These are phyloP conservation scores for Aotearoamyces nothofagi DNA, from an alignment of 2,329 filamentous ascomycete genomes.

Conservation along the genomic window DNA sequence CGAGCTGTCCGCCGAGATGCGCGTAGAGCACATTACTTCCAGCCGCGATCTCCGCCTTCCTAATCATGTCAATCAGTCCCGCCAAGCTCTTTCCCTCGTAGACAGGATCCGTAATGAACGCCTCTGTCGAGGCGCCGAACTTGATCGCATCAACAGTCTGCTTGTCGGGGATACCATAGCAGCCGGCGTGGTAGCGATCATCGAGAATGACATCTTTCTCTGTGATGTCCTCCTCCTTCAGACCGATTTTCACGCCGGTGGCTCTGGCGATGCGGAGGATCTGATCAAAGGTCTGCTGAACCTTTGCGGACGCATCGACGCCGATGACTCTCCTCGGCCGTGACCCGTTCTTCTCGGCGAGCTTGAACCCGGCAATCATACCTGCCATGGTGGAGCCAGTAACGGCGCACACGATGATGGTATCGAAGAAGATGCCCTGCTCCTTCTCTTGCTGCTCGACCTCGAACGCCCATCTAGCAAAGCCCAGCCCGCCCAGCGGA, in stretches of 20 bases:
- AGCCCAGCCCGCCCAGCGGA: constrained; percentile 53
- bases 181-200: constrained; percentile 48
- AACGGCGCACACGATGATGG: constrained; percentile 53
- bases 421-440: constrained; percentile 50
- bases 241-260: constrained; percentile 47
- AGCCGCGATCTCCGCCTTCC: constrained; percentile 37
- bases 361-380: constrained; percentile 59
- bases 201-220: constrained; percentile 48
- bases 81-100: constrained; percentile 65
- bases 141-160: constrained; percentile 52
- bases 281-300: constrained; percentile 46
- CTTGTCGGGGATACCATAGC: constrained; percentile 52
- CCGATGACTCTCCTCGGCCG: constrained; percentile 42
- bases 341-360: constrained; percentile 33
- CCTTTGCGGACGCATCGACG: constrained; percentile 48
- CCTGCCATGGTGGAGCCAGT: constrained; percentile 58
- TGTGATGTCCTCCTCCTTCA: constrained; percentile 41
- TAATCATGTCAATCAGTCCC: constrained; percentile 54
- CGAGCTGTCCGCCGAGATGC: constrained; percentile 55
- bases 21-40: constrained; percentile 56
- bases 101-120: constrained; percentile 60
- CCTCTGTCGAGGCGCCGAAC: constrained; percentile 53
- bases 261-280: constrained; percentile 49
- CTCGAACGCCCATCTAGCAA: constrained; percentile 57
- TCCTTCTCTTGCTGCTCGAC: constrained; percentile 46